Evolutionary conservation across 345 rosid species (phyloP), one percentile per base, ranked within the genome.

Genomic region (Salix koriyanagi): DNA sequence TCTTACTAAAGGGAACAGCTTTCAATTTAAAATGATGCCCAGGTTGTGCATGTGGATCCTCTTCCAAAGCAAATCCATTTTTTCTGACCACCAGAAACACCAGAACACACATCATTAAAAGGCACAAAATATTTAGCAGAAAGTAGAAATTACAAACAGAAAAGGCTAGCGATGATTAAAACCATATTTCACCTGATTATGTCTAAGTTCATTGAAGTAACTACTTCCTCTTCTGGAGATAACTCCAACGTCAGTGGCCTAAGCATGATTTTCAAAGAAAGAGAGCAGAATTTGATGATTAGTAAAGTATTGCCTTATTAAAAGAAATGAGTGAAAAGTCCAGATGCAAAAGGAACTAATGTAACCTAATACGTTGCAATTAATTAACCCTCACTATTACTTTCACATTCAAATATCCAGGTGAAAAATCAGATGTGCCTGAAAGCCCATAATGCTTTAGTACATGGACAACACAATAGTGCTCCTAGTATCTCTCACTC

Each of bases 1-100:
- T 96, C 85, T 96, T 92, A 85, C 98, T 96, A 84, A 93, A 93
- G 67, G 97, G 99, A 76, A 96, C 86, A 7, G 97, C 91, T 84
- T 88, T 88, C 61, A 96, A 62, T 81, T 83, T 90, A 84, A 89
- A 93, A 69, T 78, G 97, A 66, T 76, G 78, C 62, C 99, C 99
- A 1, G 93, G 91, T 46, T 89, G 86, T 79, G 93, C 97, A 83
- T 79, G 77, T 9, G 79, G 86, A 85, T 93, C 90, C 88, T 96
- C 99, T 80, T 92, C 98, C 77, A 96, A 80, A 80, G 85, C 46
- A 85, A 96, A 96, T 50, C 99, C 99, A 79, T 96, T 96, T 84
- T 88, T 93, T 86, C 98, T 93, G 80, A 32, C 39, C 74, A 71
- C 68, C 70, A 13, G 16, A 64, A 72, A 81, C 48, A 41, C 67